Base-by-base conservation (phyloP, 768 basidiomycete genomes). In the Xerocomus brunneocitrinus region DNA sequence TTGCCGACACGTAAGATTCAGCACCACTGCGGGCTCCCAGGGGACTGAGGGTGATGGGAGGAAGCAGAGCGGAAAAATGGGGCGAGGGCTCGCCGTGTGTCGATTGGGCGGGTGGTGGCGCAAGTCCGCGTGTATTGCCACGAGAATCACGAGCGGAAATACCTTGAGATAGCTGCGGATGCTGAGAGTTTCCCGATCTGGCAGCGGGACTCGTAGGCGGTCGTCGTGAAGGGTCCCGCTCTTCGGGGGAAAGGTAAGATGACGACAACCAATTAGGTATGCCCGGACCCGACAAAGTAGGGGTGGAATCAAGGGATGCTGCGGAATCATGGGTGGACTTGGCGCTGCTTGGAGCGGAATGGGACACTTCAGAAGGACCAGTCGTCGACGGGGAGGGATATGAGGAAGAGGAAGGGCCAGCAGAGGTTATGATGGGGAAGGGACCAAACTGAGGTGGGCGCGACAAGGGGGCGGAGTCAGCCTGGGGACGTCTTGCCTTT, bases 401-500 rank as follows among this genome's bases (percentile, higher is more conserved):
- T 3, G 60, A 50, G 35, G 63, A 47, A 25, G 32, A 34, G 32
- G 67, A 61, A 36, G 65, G 57, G 39, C 71, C 59, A 36, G 71
- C 58, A 47, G 73, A 67, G 25, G 74, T 73, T 35, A 68, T 70
- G 61, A 73, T 77, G 39, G 79, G 77, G 59, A 82, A 87, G 16
- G 84, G 76, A 30, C 81, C 83, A 63, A 81, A 85, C 61, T 85
- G 85, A 16, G 80, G 79, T 4, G 80, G 80, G 40, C 75, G 79
- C 54, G 73, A 71, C 52, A 77, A 67, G 47, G 83, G 77, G 5
- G 75, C 68, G 52, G 79, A 77, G 54, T 85, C 82, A 55, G 76
- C 79, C 49, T 83, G 83, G 22, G 89, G 89, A 35, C 86, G 84
- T 62, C 88, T 78, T 12, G 89, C 87, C 66, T 92, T 92, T 74